A percentile compares a stretch with the other conserved stretches of the same genome.
These are phyloP conservation scores for Bipolaris oryzae DNA, from an alignment of 2,329 filamentous ascomycete species.

Conservation along the genomic window DNA sequence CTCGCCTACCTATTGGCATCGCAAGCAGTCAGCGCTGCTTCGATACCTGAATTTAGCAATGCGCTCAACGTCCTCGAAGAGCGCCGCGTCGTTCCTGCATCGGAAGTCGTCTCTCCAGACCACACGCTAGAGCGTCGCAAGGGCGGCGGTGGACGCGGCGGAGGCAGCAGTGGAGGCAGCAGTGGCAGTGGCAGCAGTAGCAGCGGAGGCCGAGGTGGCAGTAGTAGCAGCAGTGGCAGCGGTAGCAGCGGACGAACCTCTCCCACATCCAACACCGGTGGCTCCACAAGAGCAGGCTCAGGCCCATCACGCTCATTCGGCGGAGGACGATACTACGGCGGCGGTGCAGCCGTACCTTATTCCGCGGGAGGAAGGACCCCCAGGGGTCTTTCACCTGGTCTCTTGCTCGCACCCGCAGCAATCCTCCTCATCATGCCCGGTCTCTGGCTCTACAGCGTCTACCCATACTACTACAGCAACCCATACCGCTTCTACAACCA, in stretches of 20 bases:
- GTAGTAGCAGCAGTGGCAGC: conserved; percentile 13
- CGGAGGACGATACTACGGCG: conserved; percentile 69
- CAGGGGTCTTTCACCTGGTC: conserved; percentile 58
- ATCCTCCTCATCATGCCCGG: conserved; percentile 66
- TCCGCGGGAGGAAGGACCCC: conserved; percentile 50
- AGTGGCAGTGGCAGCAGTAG: conserved; percentile 3
- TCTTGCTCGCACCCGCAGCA: conserved; percentile 56
- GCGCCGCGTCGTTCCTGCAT: conserved; percentile 18
- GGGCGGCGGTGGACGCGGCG: conserved; percentile 45
- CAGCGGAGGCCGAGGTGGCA: conserved; percentile 4
- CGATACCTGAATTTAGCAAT: conserved; percentile 36
- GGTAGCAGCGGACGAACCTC: conserved; percentile 25
- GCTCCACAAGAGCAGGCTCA: conserved; percentile 61
- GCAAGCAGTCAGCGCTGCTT: conserved; percentile 32
- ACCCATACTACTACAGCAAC: conserved; percentile 65
- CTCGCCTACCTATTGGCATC: conserved; percentile 32
- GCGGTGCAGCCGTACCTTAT: conserved; percentile 51
- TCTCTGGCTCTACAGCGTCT: conserved; percentile 67
- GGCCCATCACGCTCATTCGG: conserved; percentile 64
- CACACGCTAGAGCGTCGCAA: conserved; percentile 47
- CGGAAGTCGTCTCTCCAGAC: conserved; percentile 39
- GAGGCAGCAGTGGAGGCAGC: conserved; percentile 34
- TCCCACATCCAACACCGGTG: conserved; percentile 42
- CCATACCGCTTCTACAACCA: conserved; percentile 60
- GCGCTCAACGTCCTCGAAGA: conserved; percentile 31